Evolutionary conservation across 2,329 filamentous ascomycete species (phyloP), one percentile per base, ranked within the genome.

Genomic region (Ascomycota sp.): DNA sequence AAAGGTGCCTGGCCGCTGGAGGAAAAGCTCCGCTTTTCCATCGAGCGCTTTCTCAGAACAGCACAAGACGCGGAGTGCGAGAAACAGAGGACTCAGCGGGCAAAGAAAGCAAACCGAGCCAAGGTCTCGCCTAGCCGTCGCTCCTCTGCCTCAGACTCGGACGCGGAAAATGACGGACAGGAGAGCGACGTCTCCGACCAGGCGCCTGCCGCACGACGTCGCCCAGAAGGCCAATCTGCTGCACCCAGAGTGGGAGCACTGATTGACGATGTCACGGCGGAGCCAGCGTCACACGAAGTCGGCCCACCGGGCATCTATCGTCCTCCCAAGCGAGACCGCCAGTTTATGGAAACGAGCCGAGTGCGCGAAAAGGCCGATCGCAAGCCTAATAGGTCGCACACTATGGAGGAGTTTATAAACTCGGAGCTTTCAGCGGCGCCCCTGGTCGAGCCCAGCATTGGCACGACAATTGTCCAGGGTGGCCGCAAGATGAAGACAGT

Each of bases 1-100:
- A 83, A 83, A 47, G 91, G 89, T 39, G 79, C 93, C 4, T 72
- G 80, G 11, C 89, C 89, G 0, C 57, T 95, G 11, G 91, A 98
- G 53, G 76, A 77, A 40, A 79, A 85, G 42, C 56, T 98, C 36
- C 86, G 83, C 40, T 98, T 94, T 53, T 85, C 94, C 48, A 82
- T 98, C 43, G 86, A 95, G 52, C 89, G 92, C 47, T 83, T 94
- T 19, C 63, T 98, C 13, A 77, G 82, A 37, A 80, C 82, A 0
- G 83, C 83, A 23, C 79, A 92, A 36, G 75, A 86, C 40, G 65
- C 69, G 4, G 65, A 74, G 37, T 59, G 52, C 43, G 29, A 55
- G 43, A 51, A 50, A 4, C 53, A 55, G 27, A 45, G 47, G 2
- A 51, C 50, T 8, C 44, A 41, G 20, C 35, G 40, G 5, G 33